These are phyloP conservation scores for Tetracladium setigerum DNA, from an alignment of 495 filamentous ascomycete genomes.

Conservation along the genomic window DNA sequence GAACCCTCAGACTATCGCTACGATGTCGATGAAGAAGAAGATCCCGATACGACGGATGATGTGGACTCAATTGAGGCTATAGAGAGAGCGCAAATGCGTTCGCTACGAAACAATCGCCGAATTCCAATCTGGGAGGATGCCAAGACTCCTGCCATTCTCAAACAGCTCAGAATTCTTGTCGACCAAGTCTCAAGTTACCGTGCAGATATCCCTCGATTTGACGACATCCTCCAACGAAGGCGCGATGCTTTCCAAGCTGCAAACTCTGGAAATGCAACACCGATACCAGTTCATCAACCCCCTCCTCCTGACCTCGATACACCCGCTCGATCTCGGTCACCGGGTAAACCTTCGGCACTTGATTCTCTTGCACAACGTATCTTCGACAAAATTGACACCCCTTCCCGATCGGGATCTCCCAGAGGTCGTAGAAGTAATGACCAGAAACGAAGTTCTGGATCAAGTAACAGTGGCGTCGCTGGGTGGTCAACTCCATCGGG, in stretches of 20 bases:
- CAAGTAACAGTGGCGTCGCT: slow-evolving; percentile 10
- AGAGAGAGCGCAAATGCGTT: slow-evolving; percentile 36
- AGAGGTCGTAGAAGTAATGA: slow-evolving; percentile 32
- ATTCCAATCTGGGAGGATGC: slow-evolving; percentile 40
- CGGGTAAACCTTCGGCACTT: slow-evolving; percentile 39
- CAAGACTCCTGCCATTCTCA: slow-evolving; percentile 40
- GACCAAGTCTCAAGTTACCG: slow-evolving; percentile 59
- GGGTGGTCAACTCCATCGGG: slow-evolving; percentile 16
- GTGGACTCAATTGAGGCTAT: slow-evolving; percentile 23
- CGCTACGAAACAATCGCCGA: slow-evolving; percentile 39
- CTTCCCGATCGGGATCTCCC: slow-evolving; percentile 40
- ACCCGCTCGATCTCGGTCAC: slow-evolving; percentile 18
- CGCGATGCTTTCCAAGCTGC: slow-evolving; percentile 57
- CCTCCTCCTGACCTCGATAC: slow-evolving; percentile 15
- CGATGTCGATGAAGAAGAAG: slow-evolving; percentile 30
- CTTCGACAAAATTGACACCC: slow-evolving; percentile 42
- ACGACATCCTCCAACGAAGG: slow-evolving; percentile 66
- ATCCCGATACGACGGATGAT: slow-evolving; percentile 5
- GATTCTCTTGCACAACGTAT: slow-evolving; percentile 50
- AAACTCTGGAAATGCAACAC: slow-evolving; percentile 8
- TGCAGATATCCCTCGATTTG: slow-evolving; percentile 65
- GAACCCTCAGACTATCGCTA: slow-evolving; percentile 55
- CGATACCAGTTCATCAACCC: slow-evolving; percentile 24
- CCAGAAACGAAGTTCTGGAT: slow-evolving; percentile 9
- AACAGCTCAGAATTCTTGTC: slow-evolving; percentile 47